phyloP scores from a whole-genome alignment of 805 yeast species.

The Starmerella lactis-condensi region DNA sequence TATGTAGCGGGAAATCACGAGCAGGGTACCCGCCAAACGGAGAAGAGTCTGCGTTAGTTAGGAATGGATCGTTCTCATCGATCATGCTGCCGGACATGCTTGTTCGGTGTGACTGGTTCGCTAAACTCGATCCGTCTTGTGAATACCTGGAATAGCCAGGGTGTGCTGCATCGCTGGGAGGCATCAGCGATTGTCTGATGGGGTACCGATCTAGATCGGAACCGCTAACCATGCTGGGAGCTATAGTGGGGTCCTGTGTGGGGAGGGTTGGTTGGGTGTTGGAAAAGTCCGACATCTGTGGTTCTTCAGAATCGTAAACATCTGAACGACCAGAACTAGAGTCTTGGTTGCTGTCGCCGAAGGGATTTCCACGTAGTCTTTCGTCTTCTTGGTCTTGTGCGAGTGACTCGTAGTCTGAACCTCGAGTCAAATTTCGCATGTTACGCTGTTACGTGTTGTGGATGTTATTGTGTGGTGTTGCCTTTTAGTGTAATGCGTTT shows the following conservation, averaged over 20 bases:
- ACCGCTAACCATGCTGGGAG: constrained; percentile 13
- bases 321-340: constrained; percentile 10
- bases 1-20: constrained; percentile 67
- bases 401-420: constrained; percentile 14
- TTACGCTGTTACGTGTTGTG: too few species aligned
- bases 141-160: constrained; percentile 12
- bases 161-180: constrained; percentile 8
- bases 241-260: constrained; percentile 1
- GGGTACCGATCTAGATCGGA: constrained; percentile 25
- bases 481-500: too few species aligned
- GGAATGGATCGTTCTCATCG: constrained; percentile 17
- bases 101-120: constrained; percentile 8
- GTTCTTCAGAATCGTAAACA: constrained; percentile 6
- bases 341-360: constrained; percentile 16
- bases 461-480: too few species aligned
- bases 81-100: constrained; percentile 11
- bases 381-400: constrained; percentile 9
- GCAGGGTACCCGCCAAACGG: constrained; percentile 98
- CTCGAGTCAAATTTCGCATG: constrained; percentile 13
- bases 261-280: constrained; percentile 4
- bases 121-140: constrained; percentile 9
- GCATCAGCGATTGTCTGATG: constrained; percentile 14
- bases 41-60: constrained; percentile 25
- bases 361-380: constrained; percentile 17
- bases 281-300: constrained; percentile 6